Percentiles rank a stretch among this genome's conserved stretches.
Evolutionary conservation across 2,329 filamentous ascomycete genomes (phyloP).

Genomic region (Fusarium cicatricum): DNA sequence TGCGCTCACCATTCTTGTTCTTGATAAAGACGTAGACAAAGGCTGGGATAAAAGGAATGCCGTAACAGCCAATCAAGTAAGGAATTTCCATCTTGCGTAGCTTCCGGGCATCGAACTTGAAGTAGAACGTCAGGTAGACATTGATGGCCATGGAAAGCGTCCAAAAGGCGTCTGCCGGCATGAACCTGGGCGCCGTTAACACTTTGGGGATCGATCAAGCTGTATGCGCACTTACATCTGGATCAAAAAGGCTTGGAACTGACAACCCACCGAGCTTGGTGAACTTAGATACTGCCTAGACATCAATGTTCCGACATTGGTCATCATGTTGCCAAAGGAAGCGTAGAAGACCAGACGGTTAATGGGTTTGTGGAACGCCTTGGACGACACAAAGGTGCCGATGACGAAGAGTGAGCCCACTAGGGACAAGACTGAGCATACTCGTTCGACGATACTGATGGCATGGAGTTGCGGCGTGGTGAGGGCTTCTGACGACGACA

Average conservation of each 20-base stretch:
- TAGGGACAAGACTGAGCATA: conserved; percentile 75
- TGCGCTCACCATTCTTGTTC: conserved; percentile 57
- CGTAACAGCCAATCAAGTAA: conserved; percentile 76
- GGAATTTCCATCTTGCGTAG: conserved; percentile 74
- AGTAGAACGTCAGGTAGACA: conserved; percentile 83
- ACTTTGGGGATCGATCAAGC: not conserved
- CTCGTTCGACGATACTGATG: conserved; percentile 71
- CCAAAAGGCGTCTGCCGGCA: conserved; percentile 80
- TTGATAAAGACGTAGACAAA: conserved; percentile 72
- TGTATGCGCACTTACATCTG: conserved; percentile 70
- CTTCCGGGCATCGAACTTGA: conserved; percentile 71
- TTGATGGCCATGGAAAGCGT: conserved; percentile 85
- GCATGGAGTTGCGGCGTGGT: conserved; percentile 55
- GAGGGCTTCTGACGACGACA: conserved; percentile 25
- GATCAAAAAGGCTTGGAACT: conserved; percentile 80
- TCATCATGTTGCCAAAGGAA: conserved; percentile 81
- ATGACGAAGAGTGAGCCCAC: conserved; percentile 77
- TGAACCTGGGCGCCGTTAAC: conserved; percentile 66
- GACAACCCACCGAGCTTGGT: conserved; percentile 63
- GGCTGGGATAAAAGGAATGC: conserved; percentile 74
- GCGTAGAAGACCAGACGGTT: conserved; percentile 87
- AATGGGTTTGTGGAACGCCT: conserved; percentile 83
- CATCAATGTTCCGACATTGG: conserved; percentile 79
- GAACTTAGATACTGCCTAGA: conserved; percentile 65
- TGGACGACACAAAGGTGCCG: conserved; percentile 72